phyloP scores from a whole-genome alignment of 345 rosid genomes.

The Bruguiera sexangula region DNA sequence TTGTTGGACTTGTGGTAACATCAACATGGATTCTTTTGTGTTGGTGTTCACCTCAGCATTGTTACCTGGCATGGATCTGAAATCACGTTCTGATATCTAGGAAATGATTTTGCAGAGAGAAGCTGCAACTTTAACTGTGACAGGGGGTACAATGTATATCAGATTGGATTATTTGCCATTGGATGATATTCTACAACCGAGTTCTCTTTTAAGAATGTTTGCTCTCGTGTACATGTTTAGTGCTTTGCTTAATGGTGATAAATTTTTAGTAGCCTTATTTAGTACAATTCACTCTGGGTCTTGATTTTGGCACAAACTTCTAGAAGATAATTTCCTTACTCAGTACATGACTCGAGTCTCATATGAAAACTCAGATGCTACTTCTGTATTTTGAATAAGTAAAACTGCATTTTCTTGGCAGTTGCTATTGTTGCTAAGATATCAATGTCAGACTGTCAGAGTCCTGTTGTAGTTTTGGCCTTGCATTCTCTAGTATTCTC shows the following conservation, averaged over 20 bases:
- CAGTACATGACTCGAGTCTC: too few relatives aligned
- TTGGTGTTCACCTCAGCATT: slow-evolving; percentile 54
- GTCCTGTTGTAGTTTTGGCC: background rate
- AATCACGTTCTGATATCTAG: slow-evolving; percentile 32
- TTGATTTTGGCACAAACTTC: background rate
- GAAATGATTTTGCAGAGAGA: slow-evolving; percentile 27
- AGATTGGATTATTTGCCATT: slow-evolving; percentile 13
- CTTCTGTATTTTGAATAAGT: too few relatives aligned
- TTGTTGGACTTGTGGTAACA: slow-evolving; percentile 35
- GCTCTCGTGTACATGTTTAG: background rate
- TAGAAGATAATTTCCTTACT: too few relatives aligned
- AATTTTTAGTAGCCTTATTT: background rate
- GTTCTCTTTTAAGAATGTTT: background rate
- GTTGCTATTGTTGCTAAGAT: too few relatives aligned
- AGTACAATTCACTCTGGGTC: background rate
- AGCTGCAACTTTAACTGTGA: slow-evolving; percentile 38
- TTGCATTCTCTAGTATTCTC: background rate
- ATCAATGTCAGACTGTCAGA: too few relatives aligned
- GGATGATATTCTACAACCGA: background rate
- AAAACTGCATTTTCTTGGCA: too few relatives aligned
- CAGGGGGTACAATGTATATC: slow-evolving; percentile 13
- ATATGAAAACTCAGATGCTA: too few relatives aligned
- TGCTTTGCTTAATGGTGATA: background rate
- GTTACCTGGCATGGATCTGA: slow-evolving; percentile 54
- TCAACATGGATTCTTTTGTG: slow-evolving; percentile 46